Conservation (phyloP, 495 filamentous ascomycete genomes). For the Sabuloglossum arenarium region DNA sequence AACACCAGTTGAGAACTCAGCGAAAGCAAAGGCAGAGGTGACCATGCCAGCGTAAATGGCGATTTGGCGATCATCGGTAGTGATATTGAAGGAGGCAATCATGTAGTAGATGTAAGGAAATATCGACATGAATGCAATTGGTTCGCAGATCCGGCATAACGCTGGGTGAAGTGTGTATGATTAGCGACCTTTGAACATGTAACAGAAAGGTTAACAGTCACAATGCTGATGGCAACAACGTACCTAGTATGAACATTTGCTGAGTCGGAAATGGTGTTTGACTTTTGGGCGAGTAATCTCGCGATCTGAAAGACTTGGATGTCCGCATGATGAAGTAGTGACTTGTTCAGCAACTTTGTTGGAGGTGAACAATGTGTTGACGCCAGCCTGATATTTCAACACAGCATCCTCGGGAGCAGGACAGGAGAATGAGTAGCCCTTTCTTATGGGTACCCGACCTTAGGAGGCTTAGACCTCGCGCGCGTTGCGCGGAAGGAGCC, state of each 20-base stretch:
- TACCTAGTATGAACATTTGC: slow-evolving; percentile 10
- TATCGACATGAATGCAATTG: slow-evolving; percentile 98
- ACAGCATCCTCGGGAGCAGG: background rate
- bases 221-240: background rate
- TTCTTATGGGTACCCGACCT: background rate
- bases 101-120: slow-evolving; percentile 99
- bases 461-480: background rate
- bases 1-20: slow-evolving; percentile 76
- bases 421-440: background rate
- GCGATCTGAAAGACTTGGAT: background rate
- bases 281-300: background rate
- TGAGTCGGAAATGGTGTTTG: slow-evolving; percentile 7
- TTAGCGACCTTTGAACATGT: background rate
- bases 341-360: background rate
- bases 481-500: background rate
- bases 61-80: slow-evolving; percentile 56
- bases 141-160: slow-evolving; percentile 87
- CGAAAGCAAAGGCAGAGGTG: slow-evolving; percentile 88
- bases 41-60: slow-evolving; percentile 91
- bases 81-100: slow-evolving; percentile 78
- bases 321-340: background rate
- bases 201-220: background rate
- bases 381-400: background rate
- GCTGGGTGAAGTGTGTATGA: slow-evolving; percentile 28
- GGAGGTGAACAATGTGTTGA: background rate